Base-by-base conservation (phyloP, 2,329 filamentous ascomycete species). In the Sarocladiaceae sp. region DNA sequence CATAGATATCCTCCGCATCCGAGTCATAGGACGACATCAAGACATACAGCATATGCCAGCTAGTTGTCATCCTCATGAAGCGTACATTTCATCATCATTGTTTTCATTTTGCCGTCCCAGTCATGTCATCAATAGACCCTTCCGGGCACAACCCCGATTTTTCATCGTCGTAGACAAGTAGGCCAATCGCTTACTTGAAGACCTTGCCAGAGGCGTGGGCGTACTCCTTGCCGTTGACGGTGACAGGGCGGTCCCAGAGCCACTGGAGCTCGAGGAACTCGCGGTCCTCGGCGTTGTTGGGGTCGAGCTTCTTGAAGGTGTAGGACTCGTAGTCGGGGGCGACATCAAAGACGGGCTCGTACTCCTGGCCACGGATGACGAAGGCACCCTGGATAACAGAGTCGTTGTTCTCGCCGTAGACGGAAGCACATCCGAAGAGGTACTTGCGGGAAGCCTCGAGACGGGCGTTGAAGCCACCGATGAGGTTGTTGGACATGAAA, bases 401-500 rank as follows among this genome's bases (percentile, higher is more conserved):
- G 76, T 90, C 80, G 73, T 95, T 89, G 80, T 82, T 82, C 67
- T 76, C 69, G 62, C 93, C 93, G 67, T 86, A 98, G 55, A 98
- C 93, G 56, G 87, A 91, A 59, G 82, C 81, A 60, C 77, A 82
- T 58, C 93, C 93, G 72, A 98, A 97, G 65, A 98, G 71, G 80
- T 88, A 95, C 84, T 98, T 98, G 77, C 93, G 90, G 64, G 88
- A 95, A 53, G 66, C 93, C 80, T 98, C 93, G 49, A 98, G 88
- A 78, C 93, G 93, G 68, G 82, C 80, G 75, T 96, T 95, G 82
- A 98, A 95, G 67, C 93, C 93, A 71, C 87, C 90, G 66, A 98
- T 91, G 69, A 97, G 76, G 82, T 98, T 98, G 79, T 85, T 88
- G 58, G 88, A 91, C 93, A 98, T 98, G 86, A 98, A 98, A 63